A percentile compares a stretch with the other conserved stretches of the same genome.
Evolutionary conservation across 2,329 filamentous ascomycete species (phyloP).

Genomic region (Ciborinia camelliae): DNA sequence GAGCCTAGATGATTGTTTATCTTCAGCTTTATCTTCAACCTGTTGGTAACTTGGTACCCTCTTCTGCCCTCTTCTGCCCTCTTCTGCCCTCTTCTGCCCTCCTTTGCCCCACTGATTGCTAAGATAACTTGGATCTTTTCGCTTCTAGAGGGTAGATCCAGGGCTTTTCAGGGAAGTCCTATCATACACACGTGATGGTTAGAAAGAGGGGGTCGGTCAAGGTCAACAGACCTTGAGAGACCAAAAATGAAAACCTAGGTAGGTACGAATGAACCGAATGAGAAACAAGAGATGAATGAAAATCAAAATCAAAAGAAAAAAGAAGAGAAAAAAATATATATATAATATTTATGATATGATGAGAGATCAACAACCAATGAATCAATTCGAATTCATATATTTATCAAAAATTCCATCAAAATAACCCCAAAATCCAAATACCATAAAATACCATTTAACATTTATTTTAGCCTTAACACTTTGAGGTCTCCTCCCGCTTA

Average conservation of each 20-base stretch:
- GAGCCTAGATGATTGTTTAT: not conserved
- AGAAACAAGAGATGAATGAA: not conserved
- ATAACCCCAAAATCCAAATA: not conserved
- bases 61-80: not conserved
- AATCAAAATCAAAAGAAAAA: not conserved
- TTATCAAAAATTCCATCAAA: no score
- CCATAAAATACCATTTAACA: no score
- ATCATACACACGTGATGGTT: not conserved
- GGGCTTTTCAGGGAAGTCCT: constrained; percentile 11
- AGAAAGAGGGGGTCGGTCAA: not conserved
- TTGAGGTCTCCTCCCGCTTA: constrained; percentile 11
- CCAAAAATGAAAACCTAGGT: no score
- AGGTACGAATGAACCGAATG: not conserved
- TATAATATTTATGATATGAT: not conserved
- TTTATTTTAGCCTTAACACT: constrained; percentile 1
- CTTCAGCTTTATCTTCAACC: not conserved
- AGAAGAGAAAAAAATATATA: not conserved
- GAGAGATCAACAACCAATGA: not conserved
- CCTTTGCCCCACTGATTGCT: constrained; percentile 8
- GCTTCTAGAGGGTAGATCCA: constrained; percentile 12
- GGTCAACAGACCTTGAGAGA: not conserved
- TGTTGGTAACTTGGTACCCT: not conserved
- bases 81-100: not conserved
- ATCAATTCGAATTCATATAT: not conserved
- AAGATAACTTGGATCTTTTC: constrained; percentile 10